phyloP scores from a whole-genome alignment of 176 grass and related monocot species.

The Ampelocalamus luodianensis region DNA sequence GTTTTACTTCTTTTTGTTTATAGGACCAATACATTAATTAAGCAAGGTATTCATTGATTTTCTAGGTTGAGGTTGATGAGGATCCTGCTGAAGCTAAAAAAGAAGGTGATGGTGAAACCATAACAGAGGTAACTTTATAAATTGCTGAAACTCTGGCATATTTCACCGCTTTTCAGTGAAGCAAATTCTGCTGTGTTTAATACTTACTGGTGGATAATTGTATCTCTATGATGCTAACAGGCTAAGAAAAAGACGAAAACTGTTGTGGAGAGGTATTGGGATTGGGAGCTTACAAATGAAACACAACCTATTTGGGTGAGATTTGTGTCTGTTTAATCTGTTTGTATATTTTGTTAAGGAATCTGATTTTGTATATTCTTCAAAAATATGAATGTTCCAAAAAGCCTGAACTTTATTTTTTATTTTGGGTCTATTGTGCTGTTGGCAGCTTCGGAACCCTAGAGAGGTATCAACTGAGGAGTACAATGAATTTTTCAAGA shows the following conservation, averaged over 20 bases:
- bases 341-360: not conserved
- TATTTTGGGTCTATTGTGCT: slow-evolving; percentile 18
- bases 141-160: not conserved
- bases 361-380: not conserved
- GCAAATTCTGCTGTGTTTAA: slow-evolving; percentile 10
- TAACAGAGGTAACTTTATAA: slow-evolving; percentile 65
- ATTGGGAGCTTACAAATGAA: slow-evolving; percentile 98
- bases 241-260: slow-evolving; percentile 93
- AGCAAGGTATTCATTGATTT: not conserved
- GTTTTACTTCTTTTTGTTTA: not conserved
- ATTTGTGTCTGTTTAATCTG: slow-evolving; percentile 28
- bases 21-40: slow-evolving; percentile 8
- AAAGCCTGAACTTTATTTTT: not conserved
- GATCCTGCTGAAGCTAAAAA: slow-evolving; percentile 75
- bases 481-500: slow-evolving; percentile 99
- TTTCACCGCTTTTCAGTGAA: not conserved
- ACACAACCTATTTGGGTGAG: slow-evolving; percentile 97
- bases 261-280: slow-evolving; percentile 93
- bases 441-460: slow-evolving; percentile 73
- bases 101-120: slow-evolving; percentile 62
- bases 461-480: slow-evolving; percentile 87
- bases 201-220: slow-evolving; percentile 20
- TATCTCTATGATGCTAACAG: slow-evolving; percentile 43
- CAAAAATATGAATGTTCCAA: not conserved
- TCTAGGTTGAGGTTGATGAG: slow-evolving; percentile 91